phyloP scores from a whole-genome alignment of 306 rosid genomes.

The Vigna angularis region DNA sequence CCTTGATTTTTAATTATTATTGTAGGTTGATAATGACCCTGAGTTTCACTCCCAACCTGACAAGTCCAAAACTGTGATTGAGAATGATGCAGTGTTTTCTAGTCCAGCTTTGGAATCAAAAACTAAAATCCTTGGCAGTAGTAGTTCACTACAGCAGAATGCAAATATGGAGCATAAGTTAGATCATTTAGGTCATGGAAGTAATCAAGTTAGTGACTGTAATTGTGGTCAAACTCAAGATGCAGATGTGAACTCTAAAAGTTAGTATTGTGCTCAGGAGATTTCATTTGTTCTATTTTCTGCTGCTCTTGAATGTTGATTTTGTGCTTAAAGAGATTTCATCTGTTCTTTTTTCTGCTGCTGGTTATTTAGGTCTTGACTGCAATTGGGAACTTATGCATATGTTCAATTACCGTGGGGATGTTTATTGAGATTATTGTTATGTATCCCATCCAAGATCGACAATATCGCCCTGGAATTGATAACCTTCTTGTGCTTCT shows the following conservation, averaged over 20 bases:
- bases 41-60: not conserved
- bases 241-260: not conserved
- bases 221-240: not conserved
- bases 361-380: slow-evolving; percentile 81
- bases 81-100: not conserved
- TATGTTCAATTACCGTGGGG: slow-evolving; percentile 89
- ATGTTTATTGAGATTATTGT: slow-evolving; percentile 84
- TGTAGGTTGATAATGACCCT: not conserved
- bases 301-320: not conserved
- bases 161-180: too few species aligned
- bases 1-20: too few species aligned
- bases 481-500: slow-evolving; percentile 95
- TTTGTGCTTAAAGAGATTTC: slow-evolving; percentile 3
- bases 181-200: not conserved
- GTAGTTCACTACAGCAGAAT: not conserved
- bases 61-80: not conserved
- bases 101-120: not conserved
- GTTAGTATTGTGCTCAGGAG: not conserved
- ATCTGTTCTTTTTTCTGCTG: slow-evolving; percentile 9
- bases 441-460: slow-evolving; percentile 93
- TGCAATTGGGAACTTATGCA: slow-evolving; percentile 92
- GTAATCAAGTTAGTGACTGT: not conserved
- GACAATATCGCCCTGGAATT: slow-evolving; percentile 83
- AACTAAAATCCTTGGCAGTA: not conserved
- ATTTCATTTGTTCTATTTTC: slow-evolving; percentile 33